A percentile compares a stretch with the other conserved stretches of the same genome.
Evolutionary conservation across 768 basidiomycete genomes (phyloP).

Genomic region (Clitopilus hobsonii): DNA sequence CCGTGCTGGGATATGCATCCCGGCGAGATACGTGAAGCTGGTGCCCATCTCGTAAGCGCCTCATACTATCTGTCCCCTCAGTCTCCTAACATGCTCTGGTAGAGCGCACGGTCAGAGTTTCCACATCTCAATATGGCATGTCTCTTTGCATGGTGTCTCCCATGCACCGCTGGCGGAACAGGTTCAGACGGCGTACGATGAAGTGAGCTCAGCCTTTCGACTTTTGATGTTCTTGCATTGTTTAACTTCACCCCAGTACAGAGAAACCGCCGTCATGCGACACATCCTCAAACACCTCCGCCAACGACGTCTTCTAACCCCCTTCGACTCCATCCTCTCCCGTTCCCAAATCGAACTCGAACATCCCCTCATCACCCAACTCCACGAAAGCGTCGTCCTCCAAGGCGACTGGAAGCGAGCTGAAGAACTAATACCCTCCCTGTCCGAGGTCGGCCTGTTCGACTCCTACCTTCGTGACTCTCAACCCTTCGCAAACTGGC

Average conservation of each 20-base stretch:
- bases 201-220: conserved; percentile 41
- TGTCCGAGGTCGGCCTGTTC: conserved; percentile 58
- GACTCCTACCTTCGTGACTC: conserved; percentile 51
- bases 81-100: background rate
- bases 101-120: conserved; percentile 72
- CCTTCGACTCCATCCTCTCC: conserved; percentile 54
- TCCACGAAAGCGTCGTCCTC: conserved; percentile 63
- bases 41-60: conserved; percentile 63
- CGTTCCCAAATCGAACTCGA: conserved; percentile 56
- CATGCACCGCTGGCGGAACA: conserved; percentile 54
- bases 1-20: conserved; percentile 50
- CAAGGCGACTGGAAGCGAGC: conserved; percentile 58
- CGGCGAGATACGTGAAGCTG: conserved; percentile 69
- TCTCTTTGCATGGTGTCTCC: conserved; percentile 56
- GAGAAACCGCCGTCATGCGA: conserved; percentile 59
- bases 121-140: conserved; percentile 78
- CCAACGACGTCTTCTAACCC: conserved; percentile 64
- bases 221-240: too few relatives aligned
- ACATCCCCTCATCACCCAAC: conserved; percentile 62
- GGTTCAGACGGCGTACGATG: conserved; percentile 49
- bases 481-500: conserved; percentile 61
- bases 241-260: too few relatives aligned
- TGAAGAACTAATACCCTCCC: conserved; percentile 45
- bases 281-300: conserved; percentile 75
- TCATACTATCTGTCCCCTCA: background rate